These are phyloP conservation scores for Arachis hypogaea DNA, from an alignment of 306 rosid species.

Conservation along the genomic window DNA sequence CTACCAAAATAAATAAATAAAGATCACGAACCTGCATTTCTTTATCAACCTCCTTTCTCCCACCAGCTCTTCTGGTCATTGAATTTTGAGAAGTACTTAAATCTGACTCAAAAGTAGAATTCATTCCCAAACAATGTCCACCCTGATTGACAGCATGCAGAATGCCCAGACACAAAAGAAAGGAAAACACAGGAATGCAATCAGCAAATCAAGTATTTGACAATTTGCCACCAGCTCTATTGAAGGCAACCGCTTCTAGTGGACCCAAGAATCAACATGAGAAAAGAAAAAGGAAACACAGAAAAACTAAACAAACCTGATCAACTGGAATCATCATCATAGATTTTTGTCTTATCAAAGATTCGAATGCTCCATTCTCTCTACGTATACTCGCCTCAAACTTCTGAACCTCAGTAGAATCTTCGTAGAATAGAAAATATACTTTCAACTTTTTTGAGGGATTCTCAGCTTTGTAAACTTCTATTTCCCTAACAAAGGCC, in stretches of 20 bases:
- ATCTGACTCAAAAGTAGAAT: slow-evolving; percentile 60
- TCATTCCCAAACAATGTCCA: slow-evolving; percentile 68
- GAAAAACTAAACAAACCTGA: slow-evolving; percentile 59
- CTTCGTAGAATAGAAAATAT: slow-evolving; percentile 90
- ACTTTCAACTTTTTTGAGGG: slow-evolving; percentile 75
- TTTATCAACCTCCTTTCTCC: slow-evolving; percentile 76
- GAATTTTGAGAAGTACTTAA: slow-evolving; percentile 62
- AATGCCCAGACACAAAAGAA: slow-evolving; percentile 35
- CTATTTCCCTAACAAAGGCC: slow-evolving; percentile 92
- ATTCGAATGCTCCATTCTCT: slow-evolving; percentile 97
- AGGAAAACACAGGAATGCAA: background rate
- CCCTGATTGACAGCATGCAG: slow-evolving; percentile 54
- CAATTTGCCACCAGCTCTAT: slow-evolving; percentile 12
- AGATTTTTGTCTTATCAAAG: slow-evolving; percentile 94
- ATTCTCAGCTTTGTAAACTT: slow-evolving; percentile 81
- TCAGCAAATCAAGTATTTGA: background rate
- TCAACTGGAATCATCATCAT: slow-evolving; percentile 95
- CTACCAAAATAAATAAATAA: slow-evolving; percentile 8
- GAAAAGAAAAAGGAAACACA: background rate
- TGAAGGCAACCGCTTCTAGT: slow-evolving; percentile 5
- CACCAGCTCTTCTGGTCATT: slow-evolving; percentile 89
- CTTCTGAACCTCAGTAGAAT: slow-evolving; percentile 91
- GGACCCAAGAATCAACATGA: slow-evolving; percentile 32
- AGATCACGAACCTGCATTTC: slow-evolving; percentile 77
- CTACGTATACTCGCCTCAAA: slow-evolving; percentile 90